Base-by-base conservation (phyloP, 306 rosid species). In the Gastrolobium villosum region DNA sequence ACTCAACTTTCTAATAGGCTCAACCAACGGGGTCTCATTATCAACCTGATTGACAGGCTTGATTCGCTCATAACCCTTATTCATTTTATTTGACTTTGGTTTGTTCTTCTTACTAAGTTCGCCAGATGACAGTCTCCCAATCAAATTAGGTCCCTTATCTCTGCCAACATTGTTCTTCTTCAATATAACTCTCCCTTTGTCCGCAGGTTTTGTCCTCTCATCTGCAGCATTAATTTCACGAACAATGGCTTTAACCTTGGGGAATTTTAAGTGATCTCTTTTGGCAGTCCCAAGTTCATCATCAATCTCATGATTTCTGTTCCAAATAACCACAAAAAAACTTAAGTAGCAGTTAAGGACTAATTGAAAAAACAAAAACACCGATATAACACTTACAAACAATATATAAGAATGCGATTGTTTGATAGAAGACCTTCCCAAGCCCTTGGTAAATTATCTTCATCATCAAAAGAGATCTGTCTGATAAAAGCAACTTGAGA, bases 341-440 rank as follows among this genome's bases (percentile, higher is more conserved):
- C 48, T 82, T 64, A 82, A 31, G 36, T 48, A 75, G 78, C 53
- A 77, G 39, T 75, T 34, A 53, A 61, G 74, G 69, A 60, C 46
- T 78, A 82, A 76, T 57, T 61, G 71, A 77, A 61, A 48, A 72
- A 72, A 54, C 65, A 56, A 72, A 40, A 37, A 14, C 55, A 79
- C n/a, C 65, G 48, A 61, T 26, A 2, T 36, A 61, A 67, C 49
- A 89, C 99, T 89, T 89, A 94, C 98, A 81, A 84, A 90, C 99
- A 95, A 81, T 91, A 95, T 74, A 95, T 91, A 70, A 95, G 92
- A 61, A 95, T 82, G 56, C 94, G 96, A 41, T 87, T 91, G 70
- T 79, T 65, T 57, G 97, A 93, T 72, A 95, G 78, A 68, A 95
- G 90, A 75, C 39, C 83, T 78, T 86, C 86, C 99, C 99, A 95